These are phyloP conservation scores for Carpinus viminea DNA, from an alignment of 306 rosid species.

Conservation along the genomic window DNA sequence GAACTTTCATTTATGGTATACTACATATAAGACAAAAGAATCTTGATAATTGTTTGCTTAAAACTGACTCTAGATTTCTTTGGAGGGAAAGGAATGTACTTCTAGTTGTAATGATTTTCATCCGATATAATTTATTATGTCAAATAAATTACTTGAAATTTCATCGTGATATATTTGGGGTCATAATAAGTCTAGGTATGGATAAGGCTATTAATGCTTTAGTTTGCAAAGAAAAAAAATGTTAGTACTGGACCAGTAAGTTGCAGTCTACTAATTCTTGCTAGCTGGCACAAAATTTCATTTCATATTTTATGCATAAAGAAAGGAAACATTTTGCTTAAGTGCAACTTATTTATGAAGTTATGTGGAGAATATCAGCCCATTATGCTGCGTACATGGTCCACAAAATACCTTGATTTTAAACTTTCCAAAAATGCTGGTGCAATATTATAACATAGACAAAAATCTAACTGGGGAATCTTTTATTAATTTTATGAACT, in stretches of 20 bases:
- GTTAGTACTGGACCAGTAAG: neutral
- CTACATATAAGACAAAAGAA: conserved; percentile 16
- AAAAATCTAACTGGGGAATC: neutral
- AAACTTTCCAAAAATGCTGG: neutral
- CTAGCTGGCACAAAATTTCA: neutral
- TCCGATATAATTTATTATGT: neutral
- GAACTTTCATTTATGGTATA: conserved; percentile 17
- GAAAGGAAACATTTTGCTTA: neutral
- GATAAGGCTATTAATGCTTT: neutral
- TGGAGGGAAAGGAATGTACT: neutral
- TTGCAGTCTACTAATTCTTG: neutral
- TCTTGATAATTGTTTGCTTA: conserved; percentile 1
- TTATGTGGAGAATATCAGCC: neutral
- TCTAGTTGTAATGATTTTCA: neutral
- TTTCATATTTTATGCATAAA: neutral
- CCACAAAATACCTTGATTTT: neutral
- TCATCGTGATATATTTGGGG: neutral
- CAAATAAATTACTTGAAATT: neutral
- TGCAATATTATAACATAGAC: neutral
- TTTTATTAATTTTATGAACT: conserved; percentile 11
- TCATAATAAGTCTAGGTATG: neutral
- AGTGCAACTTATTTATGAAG: neutral
- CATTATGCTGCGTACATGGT: neutral
- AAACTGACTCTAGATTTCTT: neutral
- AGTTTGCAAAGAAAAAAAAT: neutral